Evolutionary conservation across 768 basidiomycete species (phyloP), one percentile per base, ranked within the genome.

Genomic region (Collybia sp.): DNA sequence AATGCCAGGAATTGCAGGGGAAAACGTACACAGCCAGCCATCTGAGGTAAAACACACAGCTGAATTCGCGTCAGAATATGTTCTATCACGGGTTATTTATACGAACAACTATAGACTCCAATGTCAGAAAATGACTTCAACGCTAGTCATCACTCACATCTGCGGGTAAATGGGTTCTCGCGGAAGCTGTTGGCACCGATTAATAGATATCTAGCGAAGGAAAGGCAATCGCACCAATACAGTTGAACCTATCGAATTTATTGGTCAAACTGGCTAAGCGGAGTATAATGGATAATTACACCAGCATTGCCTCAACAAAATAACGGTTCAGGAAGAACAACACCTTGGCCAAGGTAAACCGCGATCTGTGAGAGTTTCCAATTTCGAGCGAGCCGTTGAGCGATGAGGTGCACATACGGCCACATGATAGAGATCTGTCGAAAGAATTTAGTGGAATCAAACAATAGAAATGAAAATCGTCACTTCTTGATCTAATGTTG

Each of bases 11-110:
- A 1, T 25, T 2, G 35, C 30, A 5, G 30, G 12, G 18, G 43
- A 38, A 11, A 15, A 19, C 56, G 45, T 48, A 61, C 57, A 52
- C 43, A 10, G 56, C 48, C 4, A 61, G 55, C 62, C 59, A 63
- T n/a, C 62, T 56, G 33, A 63, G 57, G 37, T 56, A 63, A 45
- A 63, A 63, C 41, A 56, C 45, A 35, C 62, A 63, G 43, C 60
- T 63, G 34, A 17, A 16, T 17, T 37, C 31, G 13, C 2, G 3
- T n/a, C 32, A 45, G n/a, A 10, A 25, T 34, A 37, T 31, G 20
- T 42, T 42, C 42, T 42, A 43, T 16, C 16, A 25, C 25, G 25
- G 8, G 8, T 3, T 25, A 8, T 8, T 8, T 8, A 3, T 25
- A 25, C 25, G 25, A 25, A 25, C 25, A 25, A 25, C 25, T 25